phyloP scores from a whole-genome alignment of 2,329 filamentous ascomycete genomes.

The Paecilomyces fulvus region DNA sequence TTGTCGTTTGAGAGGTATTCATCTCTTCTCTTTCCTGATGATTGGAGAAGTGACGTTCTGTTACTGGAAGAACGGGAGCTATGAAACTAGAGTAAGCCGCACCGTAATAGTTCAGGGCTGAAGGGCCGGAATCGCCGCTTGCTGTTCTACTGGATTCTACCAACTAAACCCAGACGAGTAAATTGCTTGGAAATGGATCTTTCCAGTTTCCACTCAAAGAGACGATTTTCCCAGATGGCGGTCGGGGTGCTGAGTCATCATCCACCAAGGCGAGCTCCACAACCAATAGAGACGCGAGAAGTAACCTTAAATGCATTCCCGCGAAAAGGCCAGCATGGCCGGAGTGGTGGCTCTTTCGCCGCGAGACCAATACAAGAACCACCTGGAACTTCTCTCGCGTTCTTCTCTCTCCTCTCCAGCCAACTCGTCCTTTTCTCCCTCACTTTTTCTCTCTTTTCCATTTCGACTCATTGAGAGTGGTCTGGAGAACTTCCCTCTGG shows the following conservation, averaged over 20 bases:
- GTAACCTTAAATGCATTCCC: constrained; percentile 26
- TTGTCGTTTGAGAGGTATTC: not conserved
- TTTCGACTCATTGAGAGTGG: constrained; percentile 1
- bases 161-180: not conserved
- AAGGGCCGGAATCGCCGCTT: not conserved
- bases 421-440: constrained; percentile 11
- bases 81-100: not conserved
- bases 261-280: not conserved
- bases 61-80: not conserved
- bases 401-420: constrained; percentile 10
- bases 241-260: constrained; percentile 20
- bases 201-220: not conserved
- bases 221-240: constrained; percentile 14
- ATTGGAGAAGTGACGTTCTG: not conserved
- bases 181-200: no score
- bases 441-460: constrained; percentile 11
- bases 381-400: constrained; percentile 12
- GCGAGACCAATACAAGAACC: constrained; percentile 24
- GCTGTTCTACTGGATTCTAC: not conserved
- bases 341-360: constrained; percentile 23
- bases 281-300: constrained; percentile 30
- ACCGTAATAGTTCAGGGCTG: not conserved
- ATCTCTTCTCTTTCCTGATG: not conserved
- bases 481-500: constrained; percentile 1
- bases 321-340: constrained; percentile 39